These are phyloP conservation scores for Rosa chinensis DNA, from an alignment of 306 rosid genomes.

Conservation along the genomic window DNA sequence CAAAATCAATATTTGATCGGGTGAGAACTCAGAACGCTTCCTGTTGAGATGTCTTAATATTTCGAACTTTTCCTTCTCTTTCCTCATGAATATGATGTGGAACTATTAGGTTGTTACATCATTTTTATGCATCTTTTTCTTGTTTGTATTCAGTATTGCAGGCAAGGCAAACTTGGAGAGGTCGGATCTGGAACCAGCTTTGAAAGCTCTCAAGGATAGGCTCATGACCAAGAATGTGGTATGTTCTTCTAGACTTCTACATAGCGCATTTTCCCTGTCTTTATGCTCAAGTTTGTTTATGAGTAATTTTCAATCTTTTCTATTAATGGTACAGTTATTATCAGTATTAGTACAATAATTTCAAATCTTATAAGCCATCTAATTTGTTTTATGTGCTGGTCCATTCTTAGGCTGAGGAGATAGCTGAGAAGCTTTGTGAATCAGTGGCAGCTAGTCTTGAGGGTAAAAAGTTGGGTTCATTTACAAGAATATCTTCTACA, in stretches of 20 bases:
- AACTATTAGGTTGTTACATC: not conserved
- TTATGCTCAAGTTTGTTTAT: conserved; percentile 3
- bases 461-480: conserved; percentile 91
- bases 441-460: conserved; percentile 98
- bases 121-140: conserved; percentile 6
- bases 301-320: conserved; percentile 13
- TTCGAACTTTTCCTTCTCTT: not conserved
- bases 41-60: not conserved
- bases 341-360: not conserved
- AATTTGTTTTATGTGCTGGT: conserved; percentile 29
- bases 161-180: conserved; percentile 95
- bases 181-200: conserved; percentile 93
- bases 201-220: conserved; percentile 95
- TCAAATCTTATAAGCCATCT: conserved; percentile 8
- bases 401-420: conserved; percentile 82
- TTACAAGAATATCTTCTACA: conserved; percentile 94
- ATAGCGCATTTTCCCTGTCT: conserved; percentile 1
- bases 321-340: not conserved
- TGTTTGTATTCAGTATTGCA: conserved; percentile 68
- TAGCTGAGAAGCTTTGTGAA: conserved; percentile 98
- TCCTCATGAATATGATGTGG: not conserved
- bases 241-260: conserved; percentile 27
- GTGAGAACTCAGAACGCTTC: not conserved
- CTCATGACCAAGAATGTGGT: conserved; percentile 99
- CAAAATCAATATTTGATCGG: not conserved